Evolutionary conservation across 2,329 filamentous ascomycete genomes (phyloP).

Genomic region (Xylariaceae sp.): DNA sequence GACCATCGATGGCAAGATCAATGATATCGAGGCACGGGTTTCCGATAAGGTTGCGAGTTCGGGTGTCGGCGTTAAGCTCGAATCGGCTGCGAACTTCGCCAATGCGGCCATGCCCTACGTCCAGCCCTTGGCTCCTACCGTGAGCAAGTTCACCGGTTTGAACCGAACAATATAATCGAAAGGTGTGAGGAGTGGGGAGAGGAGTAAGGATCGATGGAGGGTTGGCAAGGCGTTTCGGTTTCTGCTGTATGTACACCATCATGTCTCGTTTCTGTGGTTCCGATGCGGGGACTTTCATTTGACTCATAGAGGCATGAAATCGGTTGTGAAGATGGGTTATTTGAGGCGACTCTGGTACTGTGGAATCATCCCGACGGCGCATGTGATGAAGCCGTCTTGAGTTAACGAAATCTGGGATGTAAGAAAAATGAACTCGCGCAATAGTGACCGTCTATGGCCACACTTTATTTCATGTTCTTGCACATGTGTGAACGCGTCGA

Average conservation of each 20-base stretch:
- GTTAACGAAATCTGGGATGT: not conserved
- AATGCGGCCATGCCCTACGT: constrained; percentile 3
- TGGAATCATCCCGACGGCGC: not conserved
- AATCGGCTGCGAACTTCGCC: constrained; percentile 1
- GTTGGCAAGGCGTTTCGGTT: constrained; percentile 1
- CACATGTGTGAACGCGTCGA: not conserved
- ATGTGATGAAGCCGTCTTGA: not conserved
- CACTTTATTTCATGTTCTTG: not conserved
- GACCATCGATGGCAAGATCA: constrained; percentile 17
- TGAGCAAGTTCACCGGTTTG: constrained; percentile 10
- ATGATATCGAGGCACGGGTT: constrained; percentile 16
- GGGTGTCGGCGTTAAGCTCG: constrained; percentile 5
- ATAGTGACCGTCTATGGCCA: not conserved
- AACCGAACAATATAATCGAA: constrained; percentile 6
- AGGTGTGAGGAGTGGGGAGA: not conserved
- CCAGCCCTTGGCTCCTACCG: not conserved
- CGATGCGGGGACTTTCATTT: not conserved
- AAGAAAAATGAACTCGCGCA: too few species aligned
- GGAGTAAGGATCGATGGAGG: not conserved
- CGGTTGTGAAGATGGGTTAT: constrained; percentile 1
- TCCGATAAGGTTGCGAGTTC: constrained; percentile 11
- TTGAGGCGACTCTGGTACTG: not conserved
- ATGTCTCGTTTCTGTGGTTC: not conserved
- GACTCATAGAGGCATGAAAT: constrained; percentile 11
- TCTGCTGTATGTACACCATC: constrained; percentile 1